Percentiles rank a stretch among this genome's conserved stretches.
Evolutionary conservation across 345 rosid species (phyloP).

Genomic region (Eucalyptus marginata): DNA sequence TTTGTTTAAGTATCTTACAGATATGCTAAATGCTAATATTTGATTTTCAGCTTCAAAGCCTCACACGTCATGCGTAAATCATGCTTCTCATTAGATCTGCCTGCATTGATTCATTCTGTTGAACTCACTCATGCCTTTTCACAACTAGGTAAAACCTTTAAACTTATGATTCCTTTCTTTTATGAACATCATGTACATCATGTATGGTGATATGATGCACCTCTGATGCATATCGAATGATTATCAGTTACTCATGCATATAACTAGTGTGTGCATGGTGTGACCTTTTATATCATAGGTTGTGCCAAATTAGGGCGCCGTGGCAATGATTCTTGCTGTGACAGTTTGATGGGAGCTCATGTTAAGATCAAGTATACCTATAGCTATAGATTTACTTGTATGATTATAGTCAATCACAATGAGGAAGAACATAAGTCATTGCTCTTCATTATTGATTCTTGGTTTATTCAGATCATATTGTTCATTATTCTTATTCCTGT

Average conservation of each 20-base stretch:
- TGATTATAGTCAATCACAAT: background rate
- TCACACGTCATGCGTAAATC: too few species aligned
- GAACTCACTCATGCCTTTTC: too few species aligned
- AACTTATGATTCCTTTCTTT: background rate
- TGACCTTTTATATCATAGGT: background rate
- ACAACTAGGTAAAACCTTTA: background rate
- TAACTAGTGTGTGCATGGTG: background rate
- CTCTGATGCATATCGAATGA: background rate
- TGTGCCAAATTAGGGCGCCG: background rate
- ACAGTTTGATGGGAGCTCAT: background rate
- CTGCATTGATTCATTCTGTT: too few species aligned
- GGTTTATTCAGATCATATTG: background rate
- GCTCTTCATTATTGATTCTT: background rate
- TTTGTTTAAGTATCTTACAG: background rate
- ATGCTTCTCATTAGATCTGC: too few species aligned
- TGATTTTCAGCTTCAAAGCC: too few species aligned
- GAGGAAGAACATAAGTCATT: background rate
- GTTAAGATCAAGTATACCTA: background rate
- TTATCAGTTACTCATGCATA: background rate
- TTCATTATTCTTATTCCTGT: background rate
- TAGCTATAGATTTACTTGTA: background rate
- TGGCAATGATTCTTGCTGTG: background rate
- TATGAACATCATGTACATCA: background rate
- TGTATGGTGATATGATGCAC: background rate
- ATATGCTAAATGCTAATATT: too few species aligned